Evolutionary conservation across 805 yeast species (phyloP), one percentile per base, ranked within the genome.

Genomic region (Yamadazyma scolyti): DNA sequence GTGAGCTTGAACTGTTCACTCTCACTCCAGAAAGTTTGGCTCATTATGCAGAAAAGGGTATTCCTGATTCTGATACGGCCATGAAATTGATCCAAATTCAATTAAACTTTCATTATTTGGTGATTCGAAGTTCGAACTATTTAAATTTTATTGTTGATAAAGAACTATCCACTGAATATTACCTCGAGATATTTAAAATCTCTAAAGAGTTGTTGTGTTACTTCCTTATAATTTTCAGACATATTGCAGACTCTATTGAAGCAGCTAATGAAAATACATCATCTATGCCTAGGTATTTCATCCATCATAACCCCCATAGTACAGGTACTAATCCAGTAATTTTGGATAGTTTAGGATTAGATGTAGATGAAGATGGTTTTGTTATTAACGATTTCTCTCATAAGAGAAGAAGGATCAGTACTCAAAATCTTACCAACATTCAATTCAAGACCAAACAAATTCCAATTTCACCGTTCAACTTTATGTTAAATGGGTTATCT

Each of bases 331-430:
- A 41, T 20, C 46, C 50, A 7, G 42, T 51, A 6, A 54, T 58
- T n/a, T 52, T 60, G 51, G 61, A 55, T 27, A 55, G 60, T 36
- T 49, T 61, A 29, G 68, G 65, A 6, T 37, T 64, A 17, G 68
- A 62, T 42, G 58, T 61, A 12, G 68, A 66, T 36, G 70, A 65
- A 27, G 71, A 65, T 39, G 72, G 72, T 15, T 63, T 63, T 43
- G 64, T 65, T 5, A 62, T 65, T 10, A 65, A 65, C 37, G 71
- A 65, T 45, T 65, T 64, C 39, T 57, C 62, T 6, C 67, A 56
- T 3, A 64, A 62, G 41, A 44, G 68, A 30, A 49, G 61, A 28
- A 52, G 48, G 34, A 28, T 39, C 6, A 39, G 42, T 26, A 36
- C 24, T 17, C 36, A 38, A 11, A 15, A 30, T 25, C 28, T 20